Conservation (phyloP, 495 filamentous ascomycete species). For the Hypoxylon crocopeplum region DNA sequence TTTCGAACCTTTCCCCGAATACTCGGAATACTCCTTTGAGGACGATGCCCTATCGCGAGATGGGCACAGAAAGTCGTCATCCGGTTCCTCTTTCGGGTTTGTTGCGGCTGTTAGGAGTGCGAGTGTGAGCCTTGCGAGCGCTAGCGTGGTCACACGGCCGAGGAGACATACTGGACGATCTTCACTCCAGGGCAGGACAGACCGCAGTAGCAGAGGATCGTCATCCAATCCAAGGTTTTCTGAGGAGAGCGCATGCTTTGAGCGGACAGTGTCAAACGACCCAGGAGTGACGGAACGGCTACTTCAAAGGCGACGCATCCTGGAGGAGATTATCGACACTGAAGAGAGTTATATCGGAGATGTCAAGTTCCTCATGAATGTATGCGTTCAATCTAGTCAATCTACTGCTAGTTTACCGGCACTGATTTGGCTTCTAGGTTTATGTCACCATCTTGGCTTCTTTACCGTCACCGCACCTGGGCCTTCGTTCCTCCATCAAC, state of each 20-base stretch:
- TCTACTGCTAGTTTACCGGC: background rate
- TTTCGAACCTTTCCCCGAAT: slow-evolving; percentile 56
- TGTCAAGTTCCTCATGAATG: slow-evolving; percentile 83
- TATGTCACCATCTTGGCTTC: slow-evolving; percentile 72
- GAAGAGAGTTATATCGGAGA: slow-evolving; percentile 91
- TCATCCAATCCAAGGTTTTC: slow-evolving; percentile 65
- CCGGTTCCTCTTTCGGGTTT: slow-evolving; percentile 73
- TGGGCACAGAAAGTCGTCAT: slow-evolving; percentile 66
- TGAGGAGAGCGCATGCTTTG: slow-evolving; percentile 67
- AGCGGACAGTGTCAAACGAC: slow-evolving; percentile 64
- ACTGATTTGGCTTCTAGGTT: slow-evolving; percentile 53
- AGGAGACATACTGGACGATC: slow-evolving; percentile 58
- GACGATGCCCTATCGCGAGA: slow-evolving; percentile 33
- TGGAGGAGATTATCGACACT: slow-evolving; percentile 83
- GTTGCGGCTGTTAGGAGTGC: slow-evolving; percentile 79
- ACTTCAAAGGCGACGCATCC: slow-evolving; percentile 73
- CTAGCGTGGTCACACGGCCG: slow-evolving; percentile 68
- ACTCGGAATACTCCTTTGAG: slow-evolving; percentile 47
- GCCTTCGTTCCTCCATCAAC: slow-evolving; percentile 66
- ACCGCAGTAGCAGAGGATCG: slow-evolving; percentile 68
- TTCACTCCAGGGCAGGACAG: slow-evolving; percentile 62
- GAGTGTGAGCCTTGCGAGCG: slow-evolving; percentile 72
- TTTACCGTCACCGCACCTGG: slow-evolving; percentile 60
- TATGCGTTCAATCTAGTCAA: slow-evolving; percentile 47
- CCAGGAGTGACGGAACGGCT: slow-evolving; percentile 73